Conservation (phyloP, 1,139 yeast genomes). For the Pichia sp. region DNA sequence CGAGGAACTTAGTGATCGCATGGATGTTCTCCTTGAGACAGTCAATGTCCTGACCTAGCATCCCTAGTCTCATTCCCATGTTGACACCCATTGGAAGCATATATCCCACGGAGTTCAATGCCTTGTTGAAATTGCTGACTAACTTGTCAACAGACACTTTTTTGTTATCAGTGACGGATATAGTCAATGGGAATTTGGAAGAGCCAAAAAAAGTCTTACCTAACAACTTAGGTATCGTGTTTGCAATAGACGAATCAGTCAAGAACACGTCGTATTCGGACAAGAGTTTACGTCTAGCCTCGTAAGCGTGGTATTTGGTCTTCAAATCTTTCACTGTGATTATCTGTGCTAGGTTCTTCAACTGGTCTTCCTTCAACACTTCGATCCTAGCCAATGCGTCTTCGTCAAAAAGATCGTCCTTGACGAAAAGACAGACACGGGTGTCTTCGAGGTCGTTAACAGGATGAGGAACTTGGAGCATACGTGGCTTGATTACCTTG, state of each 20-base stretch:
- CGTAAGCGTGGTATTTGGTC: conserved; percentile 63
- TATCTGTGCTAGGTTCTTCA: conserved; percentile 45
- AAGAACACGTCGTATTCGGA: conserved; percentile 66
- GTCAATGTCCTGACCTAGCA: conserved; percentile 35
- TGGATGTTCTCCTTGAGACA: conserved; percentile 52
- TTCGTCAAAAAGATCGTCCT: conserved; percentile 61
- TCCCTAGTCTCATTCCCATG: conserved; percentile 64
- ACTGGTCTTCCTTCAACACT: conserved; percentile 36
- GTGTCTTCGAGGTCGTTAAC: conserved; percentile 44
- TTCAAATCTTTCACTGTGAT: conserved; percentile 56
- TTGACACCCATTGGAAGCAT: conserved; percentile 73
- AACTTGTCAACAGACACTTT: conserved; percentile 51
- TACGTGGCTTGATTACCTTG: conserved; percentile 69
- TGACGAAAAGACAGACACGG: conserved; percentile 66
- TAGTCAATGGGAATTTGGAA: conserved; percentile 67
- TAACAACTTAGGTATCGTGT: conserved; percentile 73
- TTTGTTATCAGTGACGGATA: conserved; percentile 38
- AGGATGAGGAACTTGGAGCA: conserved; percentile 52
- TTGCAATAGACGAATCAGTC: conserved; percentile 76
- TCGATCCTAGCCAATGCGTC: conserved; percentile 61
- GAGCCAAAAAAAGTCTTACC: conserved; percentile 73
- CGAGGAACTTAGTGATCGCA: conserved; percentile 50
- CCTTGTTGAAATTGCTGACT: conserved; percentile 54
- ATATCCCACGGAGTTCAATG: conserved; percentile 55
- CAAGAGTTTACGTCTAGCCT: conserved; percentile 62